Percentiles rank a stretch among this genome's conserved stretches.
phyloP scores from a whole-genome alignment of 192 early-diverging fungal genomes.

The Geosiphon pyriformis region DNA sequence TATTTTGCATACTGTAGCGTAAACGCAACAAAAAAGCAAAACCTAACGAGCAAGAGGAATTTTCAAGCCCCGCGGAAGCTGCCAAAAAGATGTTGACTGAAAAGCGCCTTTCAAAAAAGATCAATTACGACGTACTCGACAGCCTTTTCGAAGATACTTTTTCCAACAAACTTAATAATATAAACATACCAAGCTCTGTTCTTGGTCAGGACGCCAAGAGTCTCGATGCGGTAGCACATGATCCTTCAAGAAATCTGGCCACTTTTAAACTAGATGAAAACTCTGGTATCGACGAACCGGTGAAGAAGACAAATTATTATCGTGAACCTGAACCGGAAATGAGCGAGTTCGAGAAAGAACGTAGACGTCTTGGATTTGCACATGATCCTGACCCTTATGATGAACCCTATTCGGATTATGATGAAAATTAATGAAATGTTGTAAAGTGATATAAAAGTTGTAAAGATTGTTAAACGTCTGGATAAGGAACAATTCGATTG shows the following conservation, averaged over 20 bases:
- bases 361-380: neutral
- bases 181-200: conserved; percentile 32
- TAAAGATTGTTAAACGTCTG: too few relatives aligned
- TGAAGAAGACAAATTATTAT: neutral
- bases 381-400: neutral
- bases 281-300: neutral
- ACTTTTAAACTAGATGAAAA: neutral
- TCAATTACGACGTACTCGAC: conserved; percentile 80
- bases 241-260: neutral
- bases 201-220: conserved; percentile 31
- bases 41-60: conserved; percentile 27
- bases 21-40: conserved; percentile 37
- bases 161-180: conserved; percentile 27
- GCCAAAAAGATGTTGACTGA: conserved; percentile 64
- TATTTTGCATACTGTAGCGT: neutral
- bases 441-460: too few relatives aligned
- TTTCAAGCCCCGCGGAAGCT: conserved; percentile 70
- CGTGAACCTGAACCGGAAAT: neutral
- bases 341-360: neutral
- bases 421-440: conserved; percentile 4
- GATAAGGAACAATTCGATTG: too few relatives aligned
- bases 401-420: neutral
- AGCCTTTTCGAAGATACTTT: conserved; percentile 54
- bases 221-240: conserved; percentile 8
- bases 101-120: conserved; percentile 82